phyloP scores from a whole-genome alignment of 2,329 filamentous ascomycete genomes.

The Acarospora socialis region DNA sequence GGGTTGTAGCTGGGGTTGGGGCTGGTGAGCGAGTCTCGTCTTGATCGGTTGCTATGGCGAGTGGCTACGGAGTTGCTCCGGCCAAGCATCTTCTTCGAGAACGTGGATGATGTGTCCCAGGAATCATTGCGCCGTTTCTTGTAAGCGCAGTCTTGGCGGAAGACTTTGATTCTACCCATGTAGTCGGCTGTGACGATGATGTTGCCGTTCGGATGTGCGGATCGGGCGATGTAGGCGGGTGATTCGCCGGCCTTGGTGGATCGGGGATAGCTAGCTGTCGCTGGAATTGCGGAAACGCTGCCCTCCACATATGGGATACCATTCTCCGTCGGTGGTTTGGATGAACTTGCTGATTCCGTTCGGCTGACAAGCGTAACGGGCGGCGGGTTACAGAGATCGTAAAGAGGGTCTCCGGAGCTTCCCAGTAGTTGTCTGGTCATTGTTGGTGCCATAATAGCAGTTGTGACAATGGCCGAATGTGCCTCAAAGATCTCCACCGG shows the following conservation, averaged over 20 bases:
- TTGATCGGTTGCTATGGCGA: conserved; percentile 35
- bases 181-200: conserved; percentile 89
- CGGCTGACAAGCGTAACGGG: conserved; percentile 68
- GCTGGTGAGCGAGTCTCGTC: conserved; percentile 29
- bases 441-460: conserved; percentile 71
- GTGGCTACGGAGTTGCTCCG: conserved; percentile 44
- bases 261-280: conserved; percentile 21
- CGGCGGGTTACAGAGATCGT: conserved; percentile 89
- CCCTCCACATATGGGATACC: conserved; percentile 15
- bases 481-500: conserved; percentile 85
- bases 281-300: conserved; percentile 17
- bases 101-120: conserved; percentile 64
- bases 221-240: conserved; percentile 63
- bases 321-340: conserved; percentile 31
- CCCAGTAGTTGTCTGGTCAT: conserved; percentile 64
- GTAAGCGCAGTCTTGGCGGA: conserved; percentile 84
- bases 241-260: conserved; percentile 47
- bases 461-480: conserved; percentile 75
- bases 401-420: conserved; percentile 80
- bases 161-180: conserved; percentile 80
- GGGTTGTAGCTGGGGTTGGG: conserved; percentile 19
- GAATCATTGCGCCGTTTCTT: conserved; percentile 60
- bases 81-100: conserved; percentile 51
- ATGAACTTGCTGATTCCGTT: conserved; percentile 45
- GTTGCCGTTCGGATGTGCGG: conserved; percentile 64